Conservation (phyloP, 495 filamentous ascomycete genomes). For the Staphylotrichum longicolle region DNA sequence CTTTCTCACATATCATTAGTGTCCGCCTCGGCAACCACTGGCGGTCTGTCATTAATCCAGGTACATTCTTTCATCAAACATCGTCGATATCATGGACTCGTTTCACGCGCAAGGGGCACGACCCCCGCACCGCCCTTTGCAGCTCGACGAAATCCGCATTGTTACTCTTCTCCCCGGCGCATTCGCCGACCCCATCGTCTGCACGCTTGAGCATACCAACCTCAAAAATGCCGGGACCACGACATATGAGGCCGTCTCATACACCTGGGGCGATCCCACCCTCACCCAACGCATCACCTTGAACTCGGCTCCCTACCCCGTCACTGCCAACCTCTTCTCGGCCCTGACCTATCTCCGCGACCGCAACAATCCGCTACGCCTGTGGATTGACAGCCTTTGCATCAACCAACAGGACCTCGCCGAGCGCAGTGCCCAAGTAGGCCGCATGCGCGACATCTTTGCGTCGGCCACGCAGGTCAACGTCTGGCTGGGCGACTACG, state of each 20-base stretch:
- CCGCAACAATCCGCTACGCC: too few relatives aligned
- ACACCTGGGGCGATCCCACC: neutral
- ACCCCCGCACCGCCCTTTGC: neutral
- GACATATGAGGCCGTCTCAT: neutral
- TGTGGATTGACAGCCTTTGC: conserved; percentile 9
- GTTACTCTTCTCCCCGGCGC: neutral
- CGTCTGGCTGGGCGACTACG: conserved; percentile 8
- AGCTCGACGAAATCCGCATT: neutral
- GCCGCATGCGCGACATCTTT: conserved; percentile 3
- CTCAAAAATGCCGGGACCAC: neutral
- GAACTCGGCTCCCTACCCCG: neutral
- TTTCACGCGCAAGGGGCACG: neutral
- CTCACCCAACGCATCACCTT: neutral
- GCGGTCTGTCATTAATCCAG: too few relatives aligned
- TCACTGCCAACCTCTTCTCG: conserved; percentile 4
- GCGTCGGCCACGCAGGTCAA: neutral
- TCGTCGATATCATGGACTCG: too few relatives aligned
- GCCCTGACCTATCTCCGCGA: conserved; percentile 2
- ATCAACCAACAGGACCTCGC: conserved; percentile 2
- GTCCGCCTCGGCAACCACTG: too few relatives aligned
- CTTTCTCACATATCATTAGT: too few relatives aligned
- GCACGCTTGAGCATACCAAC: neutral
- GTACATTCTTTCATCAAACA: too few relatives aligned
- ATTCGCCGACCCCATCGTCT: neutral
- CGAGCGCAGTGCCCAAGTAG: conserved; percentile 5